Conservation (phyloP, 2,329 filamentous ascomycete genomes). For the Immersiporthe knoxdaviesiana region DNA sequence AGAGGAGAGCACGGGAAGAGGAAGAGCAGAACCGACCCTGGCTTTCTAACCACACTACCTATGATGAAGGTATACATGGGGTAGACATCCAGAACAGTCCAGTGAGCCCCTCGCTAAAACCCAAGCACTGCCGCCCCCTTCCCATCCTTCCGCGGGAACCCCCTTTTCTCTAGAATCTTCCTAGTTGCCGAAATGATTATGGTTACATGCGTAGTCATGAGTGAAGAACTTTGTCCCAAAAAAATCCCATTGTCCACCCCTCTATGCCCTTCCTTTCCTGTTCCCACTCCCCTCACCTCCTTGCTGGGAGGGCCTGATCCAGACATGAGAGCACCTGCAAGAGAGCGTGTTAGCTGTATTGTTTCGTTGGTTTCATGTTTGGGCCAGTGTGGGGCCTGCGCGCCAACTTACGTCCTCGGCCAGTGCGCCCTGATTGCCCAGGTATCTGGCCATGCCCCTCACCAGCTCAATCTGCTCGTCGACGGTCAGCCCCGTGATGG, state of each 20-base stretch:
- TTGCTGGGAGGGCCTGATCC: conserved; percentile 38
- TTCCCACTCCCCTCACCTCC: conserved; percentile 30
- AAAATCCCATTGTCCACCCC: not conserved
- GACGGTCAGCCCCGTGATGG: conserved; percentile 82
- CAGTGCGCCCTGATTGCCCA: conserved; percentile 64
- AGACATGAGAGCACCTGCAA: conserved; percentile 40
- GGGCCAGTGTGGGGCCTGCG: not conserved
- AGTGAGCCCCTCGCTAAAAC: not conserved
- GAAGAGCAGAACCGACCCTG: not conserved
- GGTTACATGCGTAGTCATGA: conserved; percentile 9
- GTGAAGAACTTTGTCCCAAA: conserved; percentile 2
- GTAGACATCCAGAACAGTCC: not conserved
- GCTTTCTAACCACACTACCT: not conserved
- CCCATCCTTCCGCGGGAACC: not conserved
- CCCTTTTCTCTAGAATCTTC: not conserved
- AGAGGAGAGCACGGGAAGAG: not conserved
- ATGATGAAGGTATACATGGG: not conserved
- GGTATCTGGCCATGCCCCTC: conserved; percentile 64
- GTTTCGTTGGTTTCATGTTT: not conserved
- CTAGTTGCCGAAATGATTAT: conserved; percentile 5
- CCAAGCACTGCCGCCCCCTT: not conserved
- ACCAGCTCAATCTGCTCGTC: conserved; percentile 90
- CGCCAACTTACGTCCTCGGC: conserved; percentile 42
- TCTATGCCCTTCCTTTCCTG: not conserved
- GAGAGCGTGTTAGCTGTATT: not conserved